phyloP scores from a whole-genome alignment of 139 green algal species.

The Chlamydomonas applanata region DNA sequence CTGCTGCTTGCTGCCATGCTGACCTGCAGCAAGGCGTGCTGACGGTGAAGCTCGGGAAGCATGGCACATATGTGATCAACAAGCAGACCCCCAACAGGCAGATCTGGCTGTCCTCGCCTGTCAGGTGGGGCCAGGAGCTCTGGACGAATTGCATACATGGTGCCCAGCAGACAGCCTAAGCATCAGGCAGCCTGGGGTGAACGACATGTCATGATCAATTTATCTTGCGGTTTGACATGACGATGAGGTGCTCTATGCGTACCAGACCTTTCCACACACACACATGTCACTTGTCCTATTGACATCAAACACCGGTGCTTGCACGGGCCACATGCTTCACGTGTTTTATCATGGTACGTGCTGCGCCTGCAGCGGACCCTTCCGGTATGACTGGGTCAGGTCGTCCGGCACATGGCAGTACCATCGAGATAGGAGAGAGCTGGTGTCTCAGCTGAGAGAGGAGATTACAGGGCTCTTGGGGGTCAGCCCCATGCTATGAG shows the following conservation, averaged over 20 bases:
- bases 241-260: no score
- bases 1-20: background rate
- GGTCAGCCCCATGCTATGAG: background rate
- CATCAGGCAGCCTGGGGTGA: no score
- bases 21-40: constrained; percentile 78
- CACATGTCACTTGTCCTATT: background rate
- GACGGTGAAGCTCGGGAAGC: constrained; percentile 67
- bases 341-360: no score
- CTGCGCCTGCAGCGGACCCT: constrained; percentile 53
- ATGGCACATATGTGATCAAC: constrained; percentile 96
- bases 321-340: no score
- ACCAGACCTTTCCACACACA: no score
- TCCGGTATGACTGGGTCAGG: constrained; percentile 52
- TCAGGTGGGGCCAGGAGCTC: no score
- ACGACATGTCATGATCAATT: no score
- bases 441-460: constrained; percentile 59
- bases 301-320: background rate
- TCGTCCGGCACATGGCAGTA: constrained; percentile 67
- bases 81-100: constrained; percentile 97
- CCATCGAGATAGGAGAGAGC: constrained; percentile 56
- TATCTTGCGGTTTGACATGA: no score
- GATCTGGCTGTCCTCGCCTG: constrained; percentile 94
- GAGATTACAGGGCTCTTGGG: constrained; percentile 66
- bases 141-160: no score
- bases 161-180: no score